Base-by-base conservation (phyloP, 2,329 filamentous ascomycete genomes). In the Lasiodiplodia sp. region DNA sequence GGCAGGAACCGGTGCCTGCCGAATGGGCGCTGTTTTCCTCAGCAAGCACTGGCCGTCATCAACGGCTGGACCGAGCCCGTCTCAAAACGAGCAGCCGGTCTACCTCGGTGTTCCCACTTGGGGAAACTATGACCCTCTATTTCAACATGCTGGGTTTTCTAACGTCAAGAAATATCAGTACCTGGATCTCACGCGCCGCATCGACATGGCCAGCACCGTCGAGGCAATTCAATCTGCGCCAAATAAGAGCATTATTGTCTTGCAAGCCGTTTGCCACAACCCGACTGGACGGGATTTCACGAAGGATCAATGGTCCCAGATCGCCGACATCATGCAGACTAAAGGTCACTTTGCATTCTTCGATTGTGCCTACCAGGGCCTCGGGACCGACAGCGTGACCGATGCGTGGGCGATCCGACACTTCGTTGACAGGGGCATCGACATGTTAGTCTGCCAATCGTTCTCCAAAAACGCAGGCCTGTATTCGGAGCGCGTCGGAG, bases 291-390 rank as follows among this genome's bases (percentile, higher is more conserved):
- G 77, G 0, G 80, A 82, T 62, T 75, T 73, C 1, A 72, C 73
- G 1, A 71, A 70, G 47, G 74, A 77, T 1, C 77, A 81, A 69
- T 81, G 79, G 80, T 65, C 70, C 23, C 40, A 60, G 1, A 69
- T 81, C 18, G 78, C 76, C 0, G 70, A 74, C 8, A 16, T 79
- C 1, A 76, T 72, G 67, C 67, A 75, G 63, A 57, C 70, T 23
- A 76, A 73, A 52, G 65, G 70, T 5, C 67, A 81, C 0, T 73
- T 81, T 38, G 72, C 77, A 3, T 71, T 81, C 55, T 79, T 81
- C 63, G 80, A 81, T 69, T 70, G 53, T 3, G 80, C 80, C 1
- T 81, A 81, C 69, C 79, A 80, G 69, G 79, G 79, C 0, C 79
- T 82, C 67, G 77, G 77, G 0, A 74, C 75, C 0, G 80, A 79